Evolutionary conservation across 352 stramenopile species (phyloP), one percentile per base, ranked within the genome.

Genomic region (Phytophthora idaei): DNA sequence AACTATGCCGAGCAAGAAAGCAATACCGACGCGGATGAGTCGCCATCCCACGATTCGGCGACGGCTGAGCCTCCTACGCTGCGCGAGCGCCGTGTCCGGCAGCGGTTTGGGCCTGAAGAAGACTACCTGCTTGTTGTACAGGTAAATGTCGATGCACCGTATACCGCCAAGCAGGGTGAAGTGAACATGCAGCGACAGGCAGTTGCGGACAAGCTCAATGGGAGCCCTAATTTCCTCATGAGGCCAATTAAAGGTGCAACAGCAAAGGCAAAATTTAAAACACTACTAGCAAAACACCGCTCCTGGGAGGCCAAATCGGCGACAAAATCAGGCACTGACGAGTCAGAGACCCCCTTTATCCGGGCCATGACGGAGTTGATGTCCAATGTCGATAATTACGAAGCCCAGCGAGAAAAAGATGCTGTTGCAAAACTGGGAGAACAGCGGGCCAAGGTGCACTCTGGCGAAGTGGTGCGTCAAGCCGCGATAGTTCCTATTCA

Each of bases 71-170:
- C 3, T 6, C 29, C 3, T 6, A 34, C 6, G 29, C 29, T 34
- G 29, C 29, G 6, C 29, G 37, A 14, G 25, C 46, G 57, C 2
- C 59, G 59, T 17, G 0, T 67, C 5, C 52, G 53, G 28, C 53
- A 56, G n/a, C 44, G 34, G 0, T 68, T 68, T 53, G 61, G 61
- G 5, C 36, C 50, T 2, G 25, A 63, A 3, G 28, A 49, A 17
- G 47, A 69, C 14, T 64, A 64, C 7, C 28, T 69, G 5, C 54
- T 64, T 5, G 62, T 25, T 4, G 29, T 64, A 12, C 62, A 69
- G 17, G 54, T 69, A 3, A 64, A 64, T 10, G 36, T 15, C 3
- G 46, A 69, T 15, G 27, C n/a, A 0, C 46, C 61, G 3, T 59
- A 45, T 21, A 45, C 3, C 3, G 53, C 53, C 1, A 15, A 37